These are phyloP conservation scores for Ophiostoma ips DNA, from an alignment of 2,329 filamentous ascomycete species.

Conservation along the genomic window DNA sequence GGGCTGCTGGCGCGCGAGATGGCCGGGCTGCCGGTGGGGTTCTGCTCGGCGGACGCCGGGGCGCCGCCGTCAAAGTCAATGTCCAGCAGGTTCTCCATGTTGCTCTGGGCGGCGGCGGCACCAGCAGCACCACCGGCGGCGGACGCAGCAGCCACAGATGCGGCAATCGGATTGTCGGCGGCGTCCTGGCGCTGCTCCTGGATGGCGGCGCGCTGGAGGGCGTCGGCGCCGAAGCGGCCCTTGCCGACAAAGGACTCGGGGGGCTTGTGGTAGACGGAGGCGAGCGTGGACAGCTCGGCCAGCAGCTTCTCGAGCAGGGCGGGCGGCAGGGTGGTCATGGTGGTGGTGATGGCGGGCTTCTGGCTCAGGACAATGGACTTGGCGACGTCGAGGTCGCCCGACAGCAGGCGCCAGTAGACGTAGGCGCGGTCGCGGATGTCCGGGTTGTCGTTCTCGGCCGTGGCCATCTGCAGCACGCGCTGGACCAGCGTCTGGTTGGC, in stretches of 20 bases:
- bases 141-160: conserved; percentile 52
- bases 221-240: conserved; percentile 84
- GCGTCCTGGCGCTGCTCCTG: conserved; percentile 91
- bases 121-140: conserved; percentile 42
- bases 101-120: conserved; percentile 43
- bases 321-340: conserved; percentile 77
- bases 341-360: conserved; percentile 87
- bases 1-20: conserved; percentile 58
- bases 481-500: conserved; percentile 84
- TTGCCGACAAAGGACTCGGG: conserved; percentile 97
- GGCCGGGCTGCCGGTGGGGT: conserved; percentile 29
- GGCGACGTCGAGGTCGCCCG: conserved; percentile 77
- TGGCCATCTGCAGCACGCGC: conserved; percentile 85
- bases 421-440: conserved; percentile 95
- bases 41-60: conserved; percentile 63
- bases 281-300: conserved; percentile 79
- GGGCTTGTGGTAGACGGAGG: conserved; percentile 96
- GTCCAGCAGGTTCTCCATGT: conserved; percentile 88
- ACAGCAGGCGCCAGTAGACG: conserved; percentile 94
- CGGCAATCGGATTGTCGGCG: conserved; percentile 86
- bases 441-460: conserved; percentile 90
- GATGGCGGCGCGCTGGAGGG: conserved; percentile 87
- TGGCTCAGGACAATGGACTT: conserved; percentile 90
- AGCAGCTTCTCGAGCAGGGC: conserved; percentile 81
- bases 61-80: conserved; percentile 60